Base-by-base conservation (phyloP, 1,139 yeast genomes). In the Hanseniaspora uvarum region DNA sequence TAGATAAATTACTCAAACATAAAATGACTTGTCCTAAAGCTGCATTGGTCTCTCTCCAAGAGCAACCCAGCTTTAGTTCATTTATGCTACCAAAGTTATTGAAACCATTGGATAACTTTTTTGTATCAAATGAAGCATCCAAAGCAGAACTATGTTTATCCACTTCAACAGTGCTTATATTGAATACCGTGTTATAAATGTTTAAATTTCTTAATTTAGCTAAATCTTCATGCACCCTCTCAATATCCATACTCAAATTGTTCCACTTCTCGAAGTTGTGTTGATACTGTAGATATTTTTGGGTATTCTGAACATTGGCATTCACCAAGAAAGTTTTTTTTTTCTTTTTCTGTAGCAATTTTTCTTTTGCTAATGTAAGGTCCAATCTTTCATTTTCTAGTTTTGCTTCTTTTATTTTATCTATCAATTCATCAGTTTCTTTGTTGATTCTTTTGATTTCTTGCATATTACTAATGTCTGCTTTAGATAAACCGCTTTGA, bases 21-120 rank as follows among this genome's bases (percentile, higher is more conserved):
- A 88, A 67, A 4, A 86, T 77, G 2, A 89, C 71, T 61, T 89
- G 95, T 0, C 98, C 98, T 65, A 92, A 70, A 0, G 95, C 97
- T 1, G 94, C 94, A 64, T 89, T 92, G 41, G 88, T 81, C 62
- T 92, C 98, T 52, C 86, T 80, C 95, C 96, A 88, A 3, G 94
- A 85, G 0, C 89, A 79, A 53, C 97, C 98, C 14, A 92, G 66
- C 55, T 96, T 70, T 46, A 86, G 73, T 0, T 92, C 94, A 66
- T 89, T 89, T 28, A 92, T 89, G 0, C 94, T 84, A 0, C 94
- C 96, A 68, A 84, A 86, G 28, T 23, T 44, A 18, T 37, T 44
- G 3, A 37, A 43, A 5, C 46, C 46, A 26, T 10, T 28, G 16
- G 18, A 31, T 4, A 14, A 5, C 11, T 30, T 21, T 21, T 16